Conservation (phyloP, 495 filamentous ascomycete genomes). For the Aspergillus nanangensis region DNA sequence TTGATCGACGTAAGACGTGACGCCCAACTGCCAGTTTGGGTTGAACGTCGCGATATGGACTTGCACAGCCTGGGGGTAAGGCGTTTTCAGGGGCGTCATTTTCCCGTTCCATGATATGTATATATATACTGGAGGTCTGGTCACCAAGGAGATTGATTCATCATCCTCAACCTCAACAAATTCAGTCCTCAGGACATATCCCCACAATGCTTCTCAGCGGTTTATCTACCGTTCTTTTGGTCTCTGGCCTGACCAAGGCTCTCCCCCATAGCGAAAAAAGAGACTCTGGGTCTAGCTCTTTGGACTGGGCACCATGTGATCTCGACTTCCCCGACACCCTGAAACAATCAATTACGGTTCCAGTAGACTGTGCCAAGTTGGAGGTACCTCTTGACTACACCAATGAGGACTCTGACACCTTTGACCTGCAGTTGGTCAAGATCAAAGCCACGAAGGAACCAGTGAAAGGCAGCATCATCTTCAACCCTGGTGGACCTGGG, state of each 20-base stretch:
- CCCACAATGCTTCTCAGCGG: background rate
- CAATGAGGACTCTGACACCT: conserved; percentile 7
- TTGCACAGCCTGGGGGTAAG: too few species aligned
- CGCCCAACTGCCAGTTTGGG: too few species aligned
- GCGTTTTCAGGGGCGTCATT: too few species aligned
- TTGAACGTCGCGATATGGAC: too few species aligned
- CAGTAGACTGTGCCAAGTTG: conserved; percentile 8
- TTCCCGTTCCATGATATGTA: too few species aligned
- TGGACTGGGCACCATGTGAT: background rate
- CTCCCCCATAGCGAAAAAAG: background rate
- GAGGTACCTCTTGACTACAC: conserved; percentile 17
- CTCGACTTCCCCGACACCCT: background rate
- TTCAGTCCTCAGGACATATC: background rate
- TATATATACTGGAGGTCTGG: too few species aligned
- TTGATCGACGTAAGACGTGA: too few species aligned
- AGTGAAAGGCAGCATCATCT: conserved; percentile 2
- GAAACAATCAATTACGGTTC: background rate
- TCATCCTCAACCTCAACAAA: background rate
- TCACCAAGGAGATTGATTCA: too few species aligned
- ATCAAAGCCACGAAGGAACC: conserved; percentile 6
- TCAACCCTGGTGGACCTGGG: conserved; percentile 34
- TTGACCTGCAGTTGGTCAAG: conserved; percentile 12
- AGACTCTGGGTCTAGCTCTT: background rate
- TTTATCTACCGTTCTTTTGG: too few species aligned
- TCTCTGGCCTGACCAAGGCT: background rate